Conservation (phyloP, 2,329 filamentous ascomycete species). For the Colletotrichum sp. region DNA sequence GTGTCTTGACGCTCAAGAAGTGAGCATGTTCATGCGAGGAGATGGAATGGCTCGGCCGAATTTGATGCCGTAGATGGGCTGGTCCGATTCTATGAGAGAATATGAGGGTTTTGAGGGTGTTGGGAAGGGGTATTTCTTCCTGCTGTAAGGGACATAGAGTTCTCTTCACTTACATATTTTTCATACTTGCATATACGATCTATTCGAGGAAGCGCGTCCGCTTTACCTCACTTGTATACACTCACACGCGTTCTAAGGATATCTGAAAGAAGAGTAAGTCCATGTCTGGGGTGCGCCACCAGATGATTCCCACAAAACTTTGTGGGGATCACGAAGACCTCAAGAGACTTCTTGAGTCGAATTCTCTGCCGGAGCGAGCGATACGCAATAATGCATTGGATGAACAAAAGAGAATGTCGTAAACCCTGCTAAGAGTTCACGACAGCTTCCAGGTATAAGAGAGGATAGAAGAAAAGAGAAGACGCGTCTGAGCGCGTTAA, state of each 20-base stretch:
- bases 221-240: neutral
- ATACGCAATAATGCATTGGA: no score
- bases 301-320: no score
- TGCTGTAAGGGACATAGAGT: neutral
- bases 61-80: neutral
- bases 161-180: neutral
- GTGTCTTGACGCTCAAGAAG: conserved; percentile 47
- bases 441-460: no score
- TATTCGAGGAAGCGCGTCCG: neutral
- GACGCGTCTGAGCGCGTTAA: no score
- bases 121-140: neutral
- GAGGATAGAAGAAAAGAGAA: no score
- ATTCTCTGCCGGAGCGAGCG: no score
- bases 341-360: no score
- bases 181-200: neutral
- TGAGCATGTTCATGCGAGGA: neutral
- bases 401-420: no score
- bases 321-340: no score
- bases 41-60: accelerated
- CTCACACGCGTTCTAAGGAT: neutral
- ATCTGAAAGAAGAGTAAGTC: no score
- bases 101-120: neutral
- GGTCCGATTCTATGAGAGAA: neutral
- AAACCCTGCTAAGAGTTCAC: no score
- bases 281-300: no score